phyloP scores from a whole-genome alignment of 192 early-diverging fungal genomes.

The Pilaira anomala region DNA sequence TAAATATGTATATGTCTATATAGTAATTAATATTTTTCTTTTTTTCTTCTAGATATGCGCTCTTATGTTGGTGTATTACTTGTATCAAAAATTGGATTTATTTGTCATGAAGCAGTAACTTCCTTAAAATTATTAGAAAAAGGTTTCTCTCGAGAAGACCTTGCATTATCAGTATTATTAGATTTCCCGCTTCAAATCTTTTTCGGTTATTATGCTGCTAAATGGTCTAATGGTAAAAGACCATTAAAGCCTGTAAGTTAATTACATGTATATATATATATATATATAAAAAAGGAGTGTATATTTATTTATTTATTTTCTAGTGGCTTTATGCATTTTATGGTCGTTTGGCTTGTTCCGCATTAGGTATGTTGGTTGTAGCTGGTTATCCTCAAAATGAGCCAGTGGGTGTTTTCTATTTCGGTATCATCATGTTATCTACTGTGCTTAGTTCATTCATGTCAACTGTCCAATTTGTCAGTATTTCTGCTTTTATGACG shows the following conservation, averaged over 20 bases:
- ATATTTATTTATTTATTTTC: background rate
- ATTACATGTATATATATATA: background rate
- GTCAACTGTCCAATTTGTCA: conserved; percentile 94
- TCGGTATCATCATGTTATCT: conserved; percentile 71
- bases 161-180: conserved; percentile 87
- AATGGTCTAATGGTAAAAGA: conserved; percentile 84
- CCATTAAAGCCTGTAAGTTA: conserved; percentile 76
- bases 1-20: background rate
- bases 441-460: conserved; percentile 85
- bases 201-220: conserved; percentile 97
- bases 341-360: conserved; percentile 76
- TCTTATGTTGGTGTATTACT: conserved; percentile 78
- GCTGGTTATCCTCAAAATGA: conserved; percentile 68
- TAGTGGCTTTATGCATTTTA: conserved; percentile 90
- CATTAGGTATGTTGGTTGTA: conserved; percentile 83
- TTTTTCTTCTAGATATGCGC: conserved; percentile 68
- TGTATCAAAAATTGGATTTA: conserved; percentile 91
- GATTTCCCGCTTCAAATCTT: conserved; percentile 97
- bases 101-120: conserved; percentile 92
- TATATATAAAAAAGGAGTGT: background rate
- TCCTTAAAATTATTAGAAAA: conserved; percentile 93
- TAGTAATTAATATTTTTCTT: background rate
- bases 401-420: conserved; percentile 62
- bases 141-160: conserved; percentile 91
- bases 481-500: conserved; percentile 92